These are phyloP conservation scores for Podospora didyma DNA, from an alignment of 495 filamentous ascomycete species.

Conservation along the genomic window DNA sequence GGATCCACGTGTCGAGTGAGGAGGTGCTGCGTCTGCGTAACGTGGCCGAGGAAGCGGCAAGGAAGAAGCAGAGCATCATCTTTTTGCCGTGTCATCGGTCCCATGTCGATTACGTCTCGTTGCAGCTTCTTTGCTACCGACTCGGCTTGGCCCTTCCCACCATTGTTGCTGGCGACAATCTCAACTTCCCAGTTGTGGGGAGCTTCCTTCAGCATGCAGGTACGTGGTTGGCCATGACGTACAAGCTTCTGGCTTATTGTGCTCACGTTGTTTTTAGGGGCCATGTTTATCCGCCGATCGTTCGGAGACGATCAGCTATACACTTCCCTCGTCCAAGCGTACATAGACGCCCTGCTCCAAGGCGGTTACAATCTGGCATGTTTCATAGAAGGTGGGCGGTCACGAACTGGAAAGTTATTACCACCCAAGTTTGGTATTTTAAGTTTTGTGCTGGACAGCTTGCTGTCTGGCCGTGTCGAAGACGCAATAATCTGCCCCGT, in stretches of 20 bases:
- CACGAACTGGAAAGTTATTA: constrained; percentile 87
- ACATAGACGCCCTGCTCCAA: constrained; percentile 88
- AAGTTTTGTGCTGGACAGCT: constrained; percentile 83
- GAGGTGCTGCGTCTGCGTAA: constrained; percentile 78
- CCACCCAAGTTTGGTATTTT: constrained; percentile 96
- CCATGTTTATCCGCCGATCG: constrained; percentile 92
- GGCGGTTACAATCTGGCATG: constrained; percentile 93
- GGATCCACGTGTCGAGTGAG: constrained; percentile 94
- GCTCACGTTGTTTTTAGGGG: constrained; percentile 44
- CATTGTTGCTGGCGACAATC: constrained; percentile 93
- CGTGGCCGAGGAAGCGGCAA: constrained; percentile 75
- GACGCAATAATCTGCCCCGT: constrained; percentile 93
- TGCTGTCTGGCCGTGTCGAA: constrained; percentile 81
- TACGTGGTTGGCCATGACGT: constrained; percentile 25
- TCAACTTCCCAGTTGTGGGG: constrained; percentile 89
- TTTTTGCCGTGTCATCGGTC: constrained; percentile 93
- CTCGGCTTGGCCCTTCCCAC: constrained; percentile 83
- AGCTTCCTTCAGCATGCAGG: constrained; percentile 89
- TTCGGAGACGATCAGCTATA: constrained; percentile 93
- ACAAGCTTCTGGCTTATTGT: too few relatives aligned
- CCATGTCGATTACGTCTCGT: constrained; percentile 91
- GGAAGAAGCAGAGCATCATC: constrained; percentile 90
- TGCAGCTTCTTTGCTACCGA: constrained; percentile 93
- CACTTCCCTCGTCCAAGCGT: constrained; percentile 84
- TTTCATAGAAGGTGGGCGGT: constrained; percentile 92